phyloP scores from a whole-genome alignment of 192 early-diverging fungal species.

The Gryganskiella cystojenkinii region DNA sequence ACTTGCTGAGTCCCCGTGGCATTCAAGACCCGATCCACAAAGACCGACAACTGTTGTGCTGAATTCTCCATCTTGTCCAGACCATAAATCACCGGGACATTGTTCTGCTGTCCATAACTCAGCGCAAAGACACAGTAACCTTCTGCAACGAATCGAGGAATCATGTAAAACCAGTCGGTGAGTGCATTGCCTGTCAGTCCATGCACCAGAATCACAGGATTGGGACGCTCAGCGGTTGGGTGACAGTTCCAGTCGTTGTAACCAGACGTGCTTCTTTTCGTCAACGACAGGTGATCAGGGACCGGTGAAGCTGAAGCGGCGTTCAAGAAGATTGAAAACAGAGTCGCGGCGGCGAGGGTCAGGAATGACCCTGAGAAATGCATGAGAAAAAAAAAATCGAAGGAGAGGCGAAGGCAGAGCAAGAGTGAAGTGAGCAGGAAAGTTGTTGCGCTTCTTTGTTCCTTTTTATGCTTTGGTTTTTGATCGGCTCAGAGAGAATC shows the following conservation, averaged over 20 bases:
- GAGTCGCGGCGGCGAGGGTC: no score
- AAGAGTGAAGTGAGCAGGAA: no score
- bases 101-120: slow-evolving; percentile 15
- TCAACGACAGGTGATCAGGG: neutral
- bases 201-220: slow-evolving; percentile 17
- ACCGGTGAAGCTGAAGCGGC: neutral
- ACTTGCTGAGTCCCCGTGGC: slow-evolving; percentile 5
- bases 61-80: slow-evolving; percentile 15
- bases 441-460: no score
- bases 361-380: no score
- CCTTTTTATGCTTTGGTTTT: no score
- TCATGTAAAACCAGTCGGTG: slow-evolving; percentile 24
- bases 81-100: slow-evolving; percentile 2
- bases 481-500: no score
- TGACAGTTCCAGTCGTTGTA: slow-evolving; percentile 24
- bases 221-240: slow-evolving; percentile 1
- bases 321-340: no score
- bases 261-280: neutral
- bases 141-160: slow-evolving; percentile 1
- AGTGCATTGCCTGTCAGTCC: neutral
- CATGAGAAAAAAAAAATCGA: no score
- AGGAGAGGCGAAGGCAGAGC: no score
- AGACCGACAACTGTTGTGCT: slow-evolving; percentile 23
- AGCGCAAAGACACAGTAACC: slow-evolving; percentile 20
- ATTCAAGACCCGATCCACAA: slow-evolving; percentile 19